These are phyloP conservation scores for Guillardia theta DNA, from an alignment of 78 protist species.

Conservation along the genomic window DNA sequence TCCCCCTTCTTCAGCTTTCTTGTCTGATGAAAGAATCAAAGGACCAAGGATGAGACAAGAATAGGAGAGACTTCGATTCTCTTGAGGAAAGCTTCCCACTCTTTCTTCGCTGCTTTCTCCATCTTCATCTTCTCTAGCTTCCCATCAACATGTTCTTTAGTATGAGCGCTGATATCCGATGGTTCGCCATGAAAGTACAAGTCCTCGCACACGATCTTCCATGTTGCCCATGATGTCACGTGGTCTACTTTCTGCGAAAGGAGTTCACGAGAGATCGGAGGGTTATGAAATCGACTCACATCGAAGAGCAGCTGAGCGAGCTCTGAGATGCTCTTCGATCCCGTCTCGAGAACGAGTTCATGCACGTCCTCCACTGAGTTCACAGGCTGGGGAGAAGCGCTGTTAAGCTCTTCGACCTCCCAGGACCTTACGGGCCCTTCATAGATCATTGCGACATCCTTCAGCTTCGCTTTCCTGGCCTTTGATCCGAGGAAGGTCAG, in stretches of 20 bases:
- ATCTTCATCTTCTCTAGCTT: background rate
- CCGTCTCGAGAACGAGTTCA: background rate
- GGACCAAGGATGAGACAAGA: too few species aligned
- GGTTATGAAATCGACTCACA: background rate
- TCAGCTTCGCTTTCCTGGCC: background rate
- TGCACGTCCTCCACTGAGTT: background rate
- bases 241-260: too few species aligned
- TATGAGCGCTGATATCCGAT: background rate
- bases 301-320: background rate
- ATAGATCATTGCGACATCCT: background rate
- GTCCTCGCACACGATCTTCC: background rate
- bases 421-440: background rate
- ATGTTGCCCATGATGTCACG: background rate
- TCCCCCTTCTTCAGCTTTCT: background rate
- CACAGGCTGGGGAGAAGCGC: background rate
- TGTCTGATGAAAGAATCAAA: too few species aligned
- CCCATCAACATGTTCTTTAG: background rate
- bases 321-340: background rate
- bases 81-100: background rate
- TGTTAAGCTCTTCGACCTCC: background rate
- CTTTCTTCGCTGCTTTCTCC: background rate
- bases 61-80: too few species aligned
- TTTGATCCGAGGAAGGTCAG: too few species aligned
- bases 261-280: too few species aligned
- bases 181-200: background rate